Evolutionary conservation across 257 asterid species (phyloP).

Genomic region (Gentiana dahurica): DNA sequence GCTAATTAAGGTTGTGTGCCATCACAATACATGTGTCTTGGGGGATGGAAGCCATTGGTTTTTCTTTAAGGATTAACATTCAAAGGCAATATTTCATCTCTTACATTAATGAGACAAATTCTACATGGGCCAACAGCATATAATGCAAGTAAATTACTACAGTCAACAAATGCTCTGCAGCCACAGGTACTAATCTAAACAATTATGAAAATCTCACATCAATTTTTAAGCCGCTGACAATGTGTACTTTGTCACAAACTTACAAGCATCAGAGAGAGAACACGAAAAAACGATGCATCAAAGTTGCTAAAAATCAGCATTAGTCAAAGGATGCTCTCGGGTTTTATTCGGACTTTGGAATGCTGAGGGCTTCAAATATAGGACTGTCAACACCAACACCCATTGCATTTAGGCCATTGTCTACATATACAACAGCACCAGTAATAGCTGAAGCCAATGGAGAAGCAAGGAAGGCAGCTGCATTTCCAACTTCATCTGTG

Average conservation of each 20-base stretch:
- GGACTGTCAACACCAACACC: conserved; percentile 84
- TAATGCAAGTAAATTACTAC: no score
- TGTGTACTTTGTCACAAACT: no score
- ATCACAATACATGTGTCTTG: no score
- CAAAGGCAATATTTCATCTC: no score
- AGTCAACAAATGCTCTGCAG: no score
- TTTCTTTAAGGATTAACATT: no score
- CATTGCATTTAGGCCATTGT: conserved; percentile 89
- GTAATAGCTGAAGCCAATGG: conserved; percentile 86
- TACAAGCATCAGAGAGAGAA: background rate
- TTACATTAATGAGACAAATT: no score
- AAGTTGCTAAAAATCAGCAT: background rate
- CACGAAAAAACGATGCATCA: background rate
- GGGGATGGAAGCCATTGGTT: no score
- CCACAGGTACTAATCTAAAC: no score
- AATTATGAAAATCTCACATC: conserved; percentile 26
- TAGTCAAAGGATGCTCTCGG: background rate
- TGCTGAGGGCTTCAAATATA: conserved; percentile 50
- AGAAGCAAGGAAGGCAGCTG: conserved; percentile 78
- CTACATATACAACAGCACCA: conserved; percentile 70
- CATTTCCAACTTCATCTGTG: conserved; percentile 82
- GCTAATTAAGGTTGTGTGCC: no score
- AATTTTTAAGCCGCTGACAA: background rate
- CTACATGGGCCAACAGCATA: no score
- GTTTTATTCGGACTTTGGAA: conserved; percentile 38